Base-by-base conservation (phyloP, 139 green algal genomes). In the Micromonas pusilla region DNA sequence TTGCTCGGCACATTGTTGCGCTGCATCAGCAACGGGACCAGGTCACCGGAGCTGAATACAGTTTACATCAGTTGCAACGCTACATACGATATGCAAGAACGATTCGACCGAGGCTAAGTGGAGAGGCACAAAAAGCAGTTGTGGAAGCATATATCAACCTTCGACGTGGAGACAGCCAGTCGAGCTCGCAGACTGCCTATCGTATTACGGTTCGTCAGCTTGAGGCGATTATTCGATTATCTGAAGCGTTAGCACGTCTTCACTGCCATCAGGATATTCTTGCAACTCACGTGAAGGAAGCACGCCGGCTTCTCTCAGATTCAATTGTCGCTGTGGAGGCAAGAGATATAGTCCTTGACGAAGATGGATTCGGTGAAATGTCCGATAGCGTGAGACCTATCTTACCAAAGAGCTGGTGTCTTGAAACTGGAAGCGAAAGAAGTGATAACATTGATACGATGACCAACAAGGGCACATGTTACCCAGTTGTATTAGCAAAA, bases 81-180 rank as follows among this genome's bases (percentile, higher is more conserved):
- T 99, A 97, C 89, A 95, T 99, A 78, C 90, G 89, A 65, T 98
- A 94, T 70, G 93, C 91, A 26, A 88, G 95, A 20, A 83, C 88
- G 45, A 91, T 97, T 79, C 92, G 91, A 79, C 94, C 94, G 33
- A 81, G 52, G 67, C 72, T 85, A 23, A 66, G 60, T 9, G 53
- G 52, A 28, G 83, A 92, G 83, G 91, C 93, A 6, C 83, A 86
- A 54, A 38, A 70, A 3, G 77, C 85, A 73, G 84, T 98, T 62
- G 92, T 96, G 9, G 36, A 87, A 19, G 77, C 84, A 2, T 98
- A 98, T 86, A 93, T 96, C 79, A 77, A 86, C 31, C 87, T 99
- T 79, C 87, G 95, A 21, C 66, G 66, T 3, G 89, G 92, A 33
- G 95, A 99, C 78, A 90, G 91, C 0, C 80, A 86, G 23, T 93